A percentile compares a stretch with the other conserved stretches of the same genome.
Evolutionary conservation across 148 eudicot species (phyloP).

Genomic region (Hydrangea macrophylla): DNA sequence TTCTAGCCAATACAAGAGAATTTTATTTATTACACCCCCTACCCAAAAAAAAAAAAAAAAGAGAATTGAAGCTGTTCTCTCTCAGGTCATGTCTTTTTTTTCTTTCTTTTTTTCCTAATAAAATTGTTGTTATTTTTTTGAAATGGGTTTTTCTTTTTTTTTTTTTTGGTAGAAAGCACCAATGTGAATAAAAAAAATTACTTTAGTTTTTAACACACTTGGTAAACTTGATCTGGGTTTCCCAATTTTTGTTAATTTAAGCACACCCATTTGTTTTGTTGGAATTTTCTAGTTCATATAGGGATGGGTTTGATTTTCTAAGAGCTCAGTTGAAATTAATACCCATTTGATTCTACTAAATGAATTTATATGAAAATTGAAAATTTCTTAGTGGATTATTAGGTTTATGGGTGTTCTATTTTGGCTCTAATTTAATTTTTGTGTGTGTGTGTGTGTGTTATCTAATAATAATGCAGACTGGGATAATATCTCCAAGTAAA

Average conservation of each 20-base stretch:
- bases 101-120: no score
- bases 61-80: no score
- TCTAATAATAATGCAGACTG: conserved; percentile 36
- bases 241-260: no score
- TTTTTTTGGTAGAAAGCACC: background rate
- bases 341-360: background rate
- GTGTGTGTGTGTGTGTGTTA: background rate
- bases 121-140: conserved; percentile 6
- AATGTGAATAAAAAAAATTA: background rate
- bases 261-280: background rate
- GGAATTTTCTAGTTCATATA: background rate
- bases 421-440: conserved; percentile 3
- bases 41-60: no score
- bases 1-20: background rate
- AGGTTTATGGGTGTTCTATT: background rate
- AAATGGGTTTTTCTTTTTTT: conserved; percentile 25
- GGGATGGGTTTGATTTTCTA: conserved; percentile 7
- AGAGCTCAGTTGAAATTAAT: no score
- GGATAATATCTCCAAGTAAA: conserved; percentile 86
- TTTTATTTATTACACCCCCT: conserved; percentile 3
- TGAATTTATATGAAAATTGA: background rate
- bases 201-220: background rate
- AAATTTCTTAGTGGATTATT: background rate
- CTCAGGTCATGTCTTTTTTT: background rate
- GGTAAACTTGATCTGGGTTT: conserved; percentile 10